These are phyloP conservation scores for Cubamyces sp. DNA, from an alignment of 768 basidiomycete genomes.

Conservation along the genomic window DNA sequence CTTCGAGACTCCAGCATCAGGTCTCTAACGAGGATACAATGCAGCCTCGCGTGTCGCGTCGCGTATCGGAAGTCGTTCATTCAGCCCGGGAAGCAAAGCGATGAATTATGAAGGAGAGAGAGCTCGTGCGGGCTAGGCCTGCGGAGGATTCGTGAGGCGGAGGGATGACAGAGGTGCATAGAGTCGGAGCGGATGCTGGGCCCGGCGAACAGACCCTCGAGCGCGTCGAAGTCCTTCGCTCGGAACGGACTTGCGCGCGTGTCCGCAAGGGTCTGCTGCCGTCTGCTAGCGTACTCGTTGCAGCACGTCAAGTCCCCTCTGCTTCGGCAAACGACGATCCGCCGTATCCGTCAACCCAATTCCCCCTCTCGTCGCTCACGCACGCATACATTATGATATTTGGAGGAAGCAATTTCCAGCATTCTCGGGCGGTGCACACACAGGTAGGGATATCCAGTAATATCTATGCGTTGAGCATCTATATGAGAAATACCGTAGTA, in stretches of 20 bases:
- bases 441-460: not conserved
- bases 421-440: not conserved
- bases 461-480: conserved; percentile 22
- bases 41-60: too few species aligned
- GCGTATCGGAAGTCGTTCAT: too few species aligned
- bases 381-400: too few species aligned
- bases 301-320: not conserved
- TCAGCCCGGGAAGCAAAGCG: too few species aligned
- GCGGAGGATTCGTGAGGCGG: not conserved
- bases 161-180: not conserved
- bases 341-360: not conserved
- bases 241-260: conserved; percentile 5
- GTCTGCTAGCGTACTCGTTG: not conserved
- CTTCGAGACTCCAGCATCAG: too few species aligned
- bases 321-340: not conserved
- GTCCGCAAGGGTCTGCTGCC: not conserved
- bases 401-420: not conserved
- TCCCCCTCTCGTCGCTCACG: too few species aligned
- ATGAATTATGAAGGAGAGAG: too few species aligned
- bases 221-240: conserved; percentile 13
- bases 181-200: not conserved
- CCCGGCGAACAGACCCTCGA: not conserved
- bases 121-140: too few species aligned
- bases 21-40: too few species aligned
- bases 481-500: conserved; percentile 15